Evolutionary conservation across 2,329 filamentous ascomycete genomes (phyloP).

Genomic region (Verticillium nonalfalfae): DNA sequence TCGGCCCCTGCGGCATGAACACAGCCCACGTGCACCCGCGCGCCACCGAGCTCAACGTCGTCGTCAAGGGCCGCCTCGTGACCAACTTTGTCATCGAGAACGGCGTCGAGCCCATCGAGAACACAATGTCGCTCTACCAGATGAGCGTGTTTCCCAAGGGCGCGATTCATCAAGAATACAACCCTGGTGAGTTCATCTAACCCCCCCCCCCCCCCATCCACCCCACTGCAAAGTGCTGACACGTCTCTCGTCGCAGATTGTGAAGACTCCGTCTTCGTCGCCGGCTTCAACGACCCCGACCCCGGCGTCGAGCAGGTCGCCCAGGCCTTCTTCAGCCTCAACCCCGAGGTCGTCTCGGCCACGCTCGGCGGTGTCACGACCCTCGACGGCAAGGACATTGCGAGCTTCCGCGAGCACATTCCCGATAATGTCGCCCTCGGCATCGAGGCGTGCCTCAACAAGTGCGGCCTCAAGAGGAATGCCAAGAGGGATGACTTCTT

Average conservation of each 20-base stretch:
- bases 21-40: slow-evolving; percentile 42
- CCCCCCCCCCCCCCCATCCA: too few relatives aligned
- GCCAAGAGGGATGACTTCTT: slow-evolving; percentile 17
- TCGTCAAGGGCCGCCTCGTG: slow-evolving; percentile 35
- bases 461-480: slow-evolving; percentile 35
- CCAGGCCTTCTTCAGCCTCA: slow-evolving; percentile 38
- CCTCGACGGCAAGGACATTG: slow-evolving; percentile 31
- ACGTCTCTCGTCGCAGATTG: slow-evolving; percentile 22
- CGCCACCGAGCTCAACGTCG: slow-evolving; percentile 38
- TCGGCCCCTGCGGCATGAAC: slow-evolving; percentile 44
- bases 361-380: slow-evolving; percentile 28
- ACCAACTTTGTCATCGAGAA: slow-evolving; percentile 39
- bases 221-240: too few relatives aligned
- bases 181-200: slow-evolving; percentile 21
- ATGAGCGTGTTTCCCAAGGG: slow-evolving; percentile 45
- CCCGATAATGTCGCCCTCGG: slow-evolving; percentile 44
- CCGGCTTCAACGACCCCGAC: slow-evolving; percentile 37
- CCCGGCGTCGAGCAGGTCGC: slow-evolving; percentile 38
- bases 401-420: slow-evolving; percentile 30
- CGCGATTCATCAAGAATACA: slow-evolving; percentile 43
- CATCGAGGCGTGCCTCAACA: slow-evolving; percentile 42
- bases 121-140: slow-evolving; percentile 28
- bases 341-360: slow-evolving; percentile 30
- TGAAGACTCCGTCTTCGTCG: slow-evolving; percentile 38
- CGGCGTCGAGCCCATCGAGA: slow-evolving; percentile 25